Evolutionary conservation across 2,329 filamentous ascomycete species (phyloP).

Genomic region (Venturia pyrina): DNA sequence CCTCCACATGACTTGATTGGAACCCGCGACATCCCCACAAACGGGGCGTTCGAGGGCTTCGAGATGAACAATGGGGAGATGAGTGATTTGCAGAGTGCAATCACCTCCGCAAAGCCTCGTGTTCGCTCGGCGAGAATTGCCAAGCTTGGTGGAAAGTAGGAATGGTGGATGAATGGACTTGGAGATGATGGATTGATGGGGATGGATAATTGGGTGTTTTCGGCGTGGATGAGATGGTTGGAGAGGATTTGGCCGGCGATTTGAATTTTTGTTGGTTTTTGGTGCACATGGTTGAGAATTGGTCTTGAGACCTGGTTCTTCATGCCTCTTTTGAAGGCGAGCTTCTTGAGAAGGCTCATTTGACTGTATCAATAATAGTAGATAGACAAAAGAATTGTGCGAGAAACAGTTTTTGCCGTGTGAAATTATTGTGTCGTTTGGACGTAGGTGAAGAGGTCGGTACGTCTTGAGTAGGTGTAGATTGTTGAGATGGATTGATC

Average conservation of each 20-base stretch:
- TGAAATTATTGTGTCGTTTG: not conserved
- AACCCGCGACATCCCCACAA: not conserved
- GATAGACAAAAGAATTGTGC: not conserved
- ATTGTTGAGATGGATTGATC: too few relatives aligned
- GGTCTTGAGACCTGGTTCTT: not conserved
- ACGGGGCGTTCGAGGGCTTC: not conserved
- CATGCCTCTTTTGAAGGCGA: not conserved
- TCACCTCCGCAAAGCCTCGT: not conserved
- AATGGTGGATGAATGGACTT: not conserved
- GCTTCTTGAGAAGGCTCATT: not conserved
- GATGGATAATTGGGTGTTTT: not conserved
- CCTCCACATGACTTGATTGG: not conserved
- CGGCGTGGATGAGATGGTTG: not conserved
- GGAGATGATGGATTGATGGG: not conserved
- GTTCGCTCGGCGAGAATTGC: not conserved
- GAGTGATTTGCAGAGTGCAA: not conserved
- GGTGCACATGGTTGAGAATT: not conserved
- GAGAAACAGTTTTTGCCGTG: not conserved
- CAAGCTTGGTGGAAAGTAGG: not conserved
- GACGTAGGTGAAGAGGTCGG: not conserved
- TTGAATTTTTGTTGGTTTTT: not conserved
- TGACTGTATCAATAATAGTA: not conserved
- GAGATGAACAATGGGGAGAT: not conserved
- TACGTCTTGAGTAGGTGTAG: too few relatives aligned
- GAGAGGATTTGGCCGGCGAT: not conserved